phyloP scores from a whole-genome alignment of 2,329 filamentous ascomycete species.

The Penicillium sp. region DNA sequence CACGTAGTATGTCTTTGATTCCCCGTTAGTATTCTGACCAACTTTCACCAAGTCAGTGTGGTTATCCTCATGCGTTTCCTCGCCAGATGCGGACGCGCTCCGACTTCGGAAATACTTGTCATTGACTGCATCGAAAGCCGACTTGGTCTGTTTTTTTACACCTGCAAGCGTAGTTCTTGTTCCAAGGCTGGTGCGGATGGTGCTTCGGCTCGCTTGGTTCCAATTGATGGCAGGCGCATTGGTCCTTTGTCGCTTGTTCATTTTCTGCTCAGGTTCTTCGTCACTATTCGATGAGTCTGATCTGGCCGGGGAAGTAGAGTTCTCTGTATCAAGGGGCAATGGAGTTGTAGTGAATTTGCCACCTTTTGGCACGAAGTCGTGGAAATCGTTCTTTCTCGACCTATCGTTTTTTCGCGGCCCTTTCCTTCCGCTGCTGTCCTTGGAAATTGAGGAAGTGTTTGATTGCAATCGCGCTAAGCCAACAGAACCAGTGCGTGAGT shows the following conservation, averaged over 20 bases:
- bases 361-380: slow-evolving; percentile 37
- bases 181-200: slow-evolving; percentile 41
- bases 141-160: slow-evolving; percentile 15
- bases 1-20: slow-evolving; percentile 17
- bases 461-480: slow-evolving; percentile 34
- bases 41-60: not conserved
- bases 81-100: slow-evolving; percentile 26
- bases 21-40: not conserved
- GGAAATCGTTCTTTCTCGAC: slow-evolving; percentile 22
- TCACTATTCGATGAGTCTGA: slow-evolving; percentile 20
- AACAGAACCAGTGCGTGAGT: slow-evolving; percentile 46
- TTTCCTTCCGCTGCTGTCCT: slow-evolving; percentile 23
- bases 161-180: slow-evolving; percentile 21
- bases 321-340: slow-evolving; percentile 29
- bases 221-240: slow-evolving; percentile 36
- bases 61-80: slow-evolving; percentile 11
- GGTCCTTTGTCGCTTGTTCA: slow-evolving; percentile 10
- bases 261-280: slow-evolving; percentile 17
- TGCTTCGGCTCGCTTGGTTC: slow-evolving; percentile 42
- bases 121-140: slow-evolving; percentile 34
- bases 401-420: slow-evolving; percentile 24
- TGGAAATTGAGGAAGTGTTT: slow-evolving; percentile 22
- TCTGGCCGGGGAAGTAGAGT: slow-evolving; percentile 27
- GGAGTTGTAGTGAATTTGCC: slow-evolving; percentile 31
- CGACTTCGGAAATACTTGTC: slow-evolving; percentile 35